These are phyloP conservation scores for Hyaloscypha variabilis DNA, from an alignment of 495 filamentous ascomycete genomes.

Conservation along the genomic window DNA sequence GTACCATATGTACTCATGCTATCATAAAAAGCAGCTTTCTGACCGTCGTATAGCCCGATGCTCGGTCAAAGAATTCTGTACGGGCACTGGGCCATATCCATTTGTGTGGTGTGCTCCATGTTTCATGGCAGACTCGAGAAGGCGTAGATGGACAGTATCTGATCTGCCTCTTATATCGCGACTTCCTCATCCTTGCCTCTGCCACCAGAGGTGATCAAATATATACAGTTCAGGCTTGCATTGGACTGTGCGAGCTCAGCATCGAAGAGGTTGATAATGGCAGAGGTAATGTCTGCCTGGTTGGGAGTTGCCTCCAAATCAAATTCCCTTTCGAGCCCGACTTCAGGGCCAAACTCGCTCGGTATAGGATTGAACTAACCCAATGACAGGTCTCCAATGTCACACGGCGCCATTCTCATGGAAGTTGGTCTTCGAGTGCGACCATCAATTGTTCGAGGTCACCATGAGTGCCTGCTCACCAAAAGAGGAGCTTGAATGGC, in stretches of 20 bases:
- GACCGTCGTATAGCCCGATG: conserved; percentile 40
- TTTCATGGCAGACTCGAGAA: conserved; percentile 74
- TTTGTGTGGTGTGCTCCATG: conserved; percentile 85
- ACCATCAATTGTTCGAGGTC: conserved; percentile 78
- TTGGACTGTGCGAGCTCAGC: conserved; percentile 69
- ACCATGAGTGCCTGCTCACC: conserved; percentile 87
- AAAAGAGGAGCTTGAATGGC: conserved; percentile 81
- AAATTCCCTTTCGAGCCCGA: conserved; percentile 4
- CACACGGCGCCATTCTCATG: conserved; percentile 85
- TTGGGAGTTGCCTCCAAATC: neutral
- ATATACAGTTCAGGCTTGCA: conserved; percentile 75
- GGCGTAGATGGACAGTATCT: conserved; percentile 77
- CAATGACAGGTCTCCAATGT: conserved; percentile 72
- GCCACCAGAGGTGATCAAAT: conserved; percentile 58
- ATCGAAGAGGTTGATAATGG: conserved; percentile 82
- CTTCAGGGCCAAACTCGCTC: neutral
- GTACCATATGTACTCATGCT: too few species aligned
- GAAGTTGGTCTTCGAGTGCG: conserved; percentile 87
- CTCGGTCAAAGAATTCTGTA: conserved; percentile 57
- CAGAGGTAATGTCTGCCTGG: conserved; percentile 58
- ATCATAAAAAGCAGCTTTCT: too few species aligned
- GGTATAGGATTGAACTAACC: neutral
- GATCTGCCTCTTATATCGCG: conserved; percentile 82
- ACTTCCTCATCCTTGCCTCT: conserved; percentile 78
- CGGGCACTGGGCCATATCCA: conserved; percentile 79